Percentiles rank a stretch among this genome's conserved stretches.
Conservation (phyloP, 2,329 filamentous ascomycete genomes). For the Colletotrichum sp. region DNA sequence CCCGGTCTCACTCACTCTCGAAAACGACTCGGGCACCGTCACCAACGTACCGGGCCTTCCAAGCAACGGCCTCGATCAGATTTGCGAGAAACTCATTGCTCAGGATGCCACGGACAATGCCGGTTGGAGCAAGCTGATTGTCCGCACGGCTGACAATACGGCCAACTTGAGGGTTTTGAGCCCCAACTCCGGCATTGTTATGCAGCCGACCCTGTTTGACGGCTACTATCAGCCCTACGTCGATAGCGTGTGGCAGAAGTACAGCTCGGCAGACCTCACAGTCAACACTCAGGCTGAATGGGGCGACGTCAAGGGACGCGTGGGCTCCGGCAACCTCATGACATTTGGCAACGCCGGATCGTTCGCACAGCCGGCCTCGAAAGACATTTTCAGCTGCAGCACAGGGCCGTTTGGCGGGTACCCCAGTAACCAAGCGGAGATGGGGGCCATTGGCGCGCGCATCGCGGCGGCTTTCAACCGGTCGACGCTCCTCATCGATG, state of each 20-base stretch:
- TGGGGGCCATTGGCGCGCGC: constrained; percentile 73
- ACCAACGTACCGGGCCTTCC: constrained; percentile 56
- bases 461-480: constrained; percentile 79
- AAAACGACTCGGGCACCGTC: constrained; percentile 47
- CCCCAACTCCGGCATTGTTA: constrained; percentile 54
- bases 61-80: constrained; percentile 46
- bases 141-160: constrained; percentile 41
- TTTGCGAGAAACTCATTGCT: constrained; percentile 48
- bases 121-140: constrained; percentile 58
- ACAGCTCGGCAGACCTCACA: constrained; percentile 46
- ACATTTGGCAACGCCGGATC: constrained; percentile 42
- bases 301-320: constrained; percentile 52
- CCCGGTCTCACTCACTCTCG: constrained; percentile 64
- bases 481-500: constrained; percentile 64
- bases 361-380: constrained; percentile 52
- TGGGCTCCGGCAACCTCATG: constrained; percentile 39
- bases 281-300: constrained; percentile 60
- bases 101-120: constrained; percentile 52
- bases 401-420: constrained; percentile 61
- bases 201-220: constrained; percentile 49
- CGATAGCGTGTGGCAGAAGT: constrained; percentile 57
- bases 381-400: constrained; percentile 58
- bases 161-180: constrained; percentile 55
- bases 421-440: constrained; percentile 44
- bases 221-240: constrained; percentile 58